phyloP scores from a whole-genome alignment of 768 basidiomycete species.

The Cyclocybe cylindracea region DNA sequence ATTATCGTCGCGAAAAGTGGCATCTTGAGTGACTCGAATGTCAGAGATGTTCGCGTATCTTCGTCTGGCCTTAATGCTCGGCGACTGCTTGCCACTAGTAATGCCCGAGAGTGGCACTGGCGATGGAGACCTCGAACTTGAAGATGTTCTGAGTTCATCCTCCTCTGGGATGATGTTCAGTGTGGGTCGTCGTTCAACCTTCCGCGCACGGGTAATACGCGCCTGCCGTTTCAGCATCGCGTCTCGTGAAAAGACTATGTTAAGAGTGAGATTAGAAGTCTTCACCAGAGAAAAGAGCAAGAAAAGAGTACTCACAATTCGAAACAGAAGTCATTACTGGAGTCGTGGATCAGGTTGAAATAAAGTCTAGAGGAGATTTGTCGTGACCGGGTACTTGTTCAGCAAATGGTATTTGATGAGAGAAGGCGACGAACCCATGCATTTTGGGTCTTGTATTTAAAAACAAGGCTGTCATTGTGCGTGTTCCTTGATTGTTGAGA shows the following conservation, averaged over 20 bases:
- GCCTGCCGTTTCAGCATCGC: constrained; percentile 30
- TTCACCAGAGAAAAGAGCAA: neutral
- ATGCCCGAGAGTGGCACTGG: constrained; percentile 7
- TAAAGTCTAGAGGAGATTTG: constrained; percentile 12
- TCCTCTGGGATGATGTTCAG: constrained; percentile 36
- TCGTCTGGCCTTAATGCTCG: constrained; percentile 17
- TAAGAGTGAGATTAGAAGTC: constrained; percentile 3
- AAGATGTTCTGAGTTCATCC: constrained; percentile 22
- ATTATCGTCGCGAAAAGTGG: constrained; percentile 18
- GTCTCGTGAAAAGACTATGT: constrained; percentile 33
- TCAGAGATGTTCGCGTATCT: constrained; percentile 31
- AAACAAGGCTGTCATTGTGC: constrained; percentile 24
- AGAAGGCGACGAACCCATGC: constrained; percentile 8
- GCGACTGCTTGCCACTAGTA: constrained; percentile 7
- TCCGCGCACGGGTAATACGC: constrained; percentile 24
- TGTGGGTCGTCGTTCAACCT: constrained; percentile 13
- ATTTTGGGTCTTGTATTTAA: constrained; percentile 20
- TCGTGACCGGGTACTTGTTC: constrained; percentile 11
- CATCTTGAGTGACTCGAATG: constrained; percentile 27
- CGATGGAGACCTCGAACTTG: constrained; percentile 8
- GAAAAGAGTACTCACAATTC: constrained; percentile 26
- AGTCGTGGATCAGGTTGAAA: constrained; percentile 11
- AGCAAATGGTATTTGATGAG: constrained; percentile 12
- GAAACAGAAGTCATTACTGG: constrained; percentile 27
- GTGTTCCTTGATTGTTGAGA: constrained; percentile 17